phyloP scores from a whole-genome alignment of 2,329 filamentous ascomycete species.

The Colletotrichum sp. region DNA sequence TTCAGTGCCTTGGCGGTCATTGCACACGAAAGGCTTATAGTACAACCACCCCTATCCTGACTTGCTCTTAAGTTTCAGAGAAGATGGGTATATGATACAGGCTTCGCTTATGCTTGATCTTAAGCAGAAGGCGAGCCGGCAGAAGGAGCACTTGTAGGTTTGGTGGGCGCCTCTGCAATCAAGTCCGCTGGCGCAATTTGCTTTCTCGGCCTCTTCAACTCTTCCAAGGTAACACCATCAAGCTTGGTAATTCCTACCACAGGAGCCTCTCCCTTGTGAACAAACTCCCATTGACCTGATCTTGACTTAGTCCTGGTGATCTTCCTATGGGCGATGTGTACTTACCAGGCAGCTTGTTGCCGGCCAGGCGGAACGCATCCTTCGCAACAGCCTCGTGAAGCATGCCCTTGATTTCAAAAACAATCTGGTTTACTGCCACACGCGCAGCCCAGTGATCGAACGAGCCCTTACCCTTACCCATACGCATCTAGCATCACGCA shows the following conservation, averaged over 20 bases:
- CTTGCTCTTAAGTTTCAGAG: background rate
- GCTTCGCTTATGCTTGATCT: background rate
- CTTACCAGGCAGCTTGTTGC: constrained; percentile 91
- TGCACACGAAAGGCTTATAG: constrained; percentile 2
- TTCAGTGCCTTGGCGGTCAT: background rate
- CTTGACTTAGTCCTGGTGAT: constrained; percentile 24
- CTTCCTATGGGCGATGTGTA: constrained; percentile 9
- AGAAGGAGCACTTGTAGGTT: constrained; percentile 35
- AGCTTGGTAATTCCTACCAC: constrained; percentile 94
- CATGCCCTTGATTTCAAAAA: constrained; percentile 91
- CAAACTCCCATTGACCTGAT: constrained; percentile 85
- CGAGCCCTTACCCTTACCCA: constrained; percentile 98
- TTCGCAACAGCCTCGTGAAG: constrained; percentile 93
- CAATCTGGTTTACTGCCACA: constrained; percentile 86
- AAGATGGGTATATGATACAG: constrained; percentile 2
- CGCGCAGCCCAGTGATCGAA: constrained; percentile 97
- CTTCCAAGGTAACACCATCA: constrained; percentile 81
- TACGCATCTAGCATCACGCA: constrained; percentile 69
- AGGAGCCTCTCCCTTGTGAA: constrained; percentile 87
- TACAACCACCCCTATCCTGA: constrained; percentile 12
- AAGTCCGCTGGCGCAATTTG: constrained; percentile 57
- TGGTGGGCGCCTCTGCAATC: constrained; percentile 36
- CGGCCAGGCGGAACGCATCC: constrained; percentile 93
- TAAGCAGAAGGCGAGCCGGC: constrained; percentile 37
- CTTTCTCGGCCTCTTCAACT: constrained; percentile 80